Evolutionary conservation across 352 stramenopile species (phyloP), one percentile per base, ranked within the genome.

Genomic region (Phytophthora sansomeana): DNA sequence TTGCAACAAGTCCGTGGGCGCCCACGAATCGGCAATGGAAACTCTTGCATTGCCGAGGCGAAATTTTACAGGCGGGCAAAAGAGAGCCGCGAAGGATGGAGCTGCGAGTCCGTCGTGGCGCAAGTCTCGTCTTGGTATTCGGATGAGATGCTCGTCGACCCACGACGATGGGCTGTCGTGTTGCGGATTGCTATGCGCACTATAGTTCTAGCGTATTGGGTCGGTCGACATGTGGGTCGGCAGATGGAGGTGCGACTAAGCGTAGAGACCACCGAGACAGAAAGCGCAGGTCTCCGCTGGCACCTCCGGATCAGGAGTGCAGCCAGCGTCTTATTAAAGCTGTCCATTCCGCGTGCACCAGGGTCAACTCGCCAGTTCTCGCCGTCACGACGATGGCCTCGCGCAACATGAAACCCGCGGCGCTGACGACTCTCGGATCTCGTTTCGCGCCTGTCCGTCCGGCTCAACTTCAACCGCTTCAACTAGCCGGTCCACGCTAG

Each of bases 401-500:
- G 7, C 26, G 49, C 26, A 68, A 39, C 19, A 48, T 9, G 29
- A 50, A 69, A 68, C 50, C 35, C 29, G 19, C 28, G 49, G 17
- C 30, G 21, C 50, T 67, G 54, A 63, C 59, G 63, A 63, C 58
- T 53, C 58, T 53, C 24, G 35, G 13, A 14, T n/a, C 14, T 50
- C 26, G 36, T 46, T 42, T 16, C n/a, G 42, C 57, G 69, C 64
- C 69, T 74, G 66, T 77, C 69, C 68, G 47, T 43, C 21, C 6
- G 16, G 13, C 39, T 13, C 51, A 39, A 26, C 60, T 74, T 71
- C 52, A 53, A 53, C 14, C 17, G 9, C 26, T 59, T 63, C 63
- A 76, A 73, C 47, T 62, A 76, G 68, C 57, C 69, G 69, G 69
- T 77, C 65, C 69, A 66, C 24, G 42, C 30, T 29, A 74, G 69